Evolutionary conservation across 352 stramenopile species (phyloP), one percentile per base, ranked within the genome.

Genomic region (Phytophthora agathidicida): DNA sequence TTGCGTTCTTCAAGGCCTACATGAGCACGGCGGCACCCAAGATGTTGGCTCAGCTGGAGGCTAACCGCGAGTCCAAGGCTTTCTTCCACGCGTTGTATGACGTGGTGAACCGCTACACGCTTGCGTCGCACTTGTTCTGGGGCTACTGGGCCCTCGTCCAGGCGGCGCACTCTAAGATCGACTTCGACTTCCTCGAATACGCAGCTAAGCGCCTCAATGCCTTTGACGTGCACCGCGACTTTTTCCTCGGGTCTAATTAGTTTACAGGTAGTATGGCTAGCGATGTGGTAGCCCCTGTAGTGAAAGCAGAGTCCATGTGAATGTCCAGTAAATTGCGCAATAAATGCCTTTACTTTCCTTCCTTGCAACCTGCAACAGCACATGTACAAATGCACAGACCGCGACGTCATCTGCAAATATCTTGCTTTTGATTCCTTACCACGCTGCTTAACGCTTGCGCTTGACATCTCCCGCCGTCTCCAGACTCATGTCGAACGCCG

Each of bases 81-180:
- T 96, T 96, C 56, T 89, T 91, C 65, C 73, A 86, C 56, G 83
- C 82, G 59, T 63, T 97, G 7, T 88, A 96, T 49, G 76, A 88
- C 43, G 75, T 82, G 41, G 83, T 92, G 68, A 96, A 96, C 62
- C 74, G 77, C 37, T 98, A 94, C 65, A 78, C 92, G 24, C 72
- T 98, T 24, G 85, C 89, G 10, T 93, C 88, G 54, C 91, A 98
- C 65, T 48, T 98, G 11, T 98, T 97, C 57, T 98, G 94, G 94
- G 92, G 89, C 50, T 89, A 96, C 37, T 98, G 94, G 94, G 86
- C 93, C n/a, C 56, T 98, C 32, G 88, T 98, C 20, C 94, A 98
- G 77, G 82, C 87, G 3, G 80, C 73, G 7, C 83, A 95, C 67
- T 96, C 88, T 42, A 92, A 87, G 73, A 96, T 96, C 59, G 88